phyloP scores from a whole-genome alignment of 176 grass and related monocot genomes.

The Oryza meridionalis region DNA sequence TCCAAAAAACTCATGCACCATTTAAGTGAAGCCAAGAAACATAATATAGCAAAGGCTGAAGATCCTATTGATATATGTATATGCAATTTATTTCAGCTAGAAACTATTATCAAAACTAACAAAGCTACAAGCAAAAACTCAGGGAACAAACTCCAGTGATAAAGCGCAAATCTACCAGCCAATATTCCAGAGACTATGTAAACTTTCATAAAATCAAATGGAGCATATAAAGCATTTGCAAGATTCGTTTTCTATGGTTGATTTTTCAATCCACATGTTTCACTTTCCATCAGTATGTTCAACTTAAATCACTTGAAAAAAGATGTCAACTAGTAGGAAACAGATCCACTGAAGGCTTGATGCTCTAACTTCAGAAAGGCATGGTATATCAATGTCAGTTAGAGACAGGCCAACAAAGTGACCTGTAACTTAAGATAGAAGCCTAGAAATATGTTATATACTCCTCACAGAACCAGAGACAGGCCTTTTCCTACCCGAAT shows the following conservation, averaged over 20 bases:
- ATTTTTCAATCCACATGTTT: not conserved
- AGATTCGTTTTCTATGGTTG: not conserved
- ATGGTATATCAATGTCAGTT: not conserved
- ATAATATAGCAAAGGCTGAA: not conserved
- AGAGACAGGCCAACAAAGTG: not conserved
- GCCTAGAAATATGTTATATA: no score
- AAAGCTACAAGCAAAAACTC: not conserved
- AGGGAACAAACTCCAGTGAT: not conserved
- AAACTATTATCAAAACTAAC: not conserved
- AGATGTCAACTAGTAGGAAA: not conserved
- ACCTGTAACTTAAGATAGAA: no score
- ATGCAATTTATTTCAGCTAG: not conserved
- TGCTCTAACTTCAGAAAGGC: conserved; percentile 1
- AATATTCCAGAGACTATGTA: no score
- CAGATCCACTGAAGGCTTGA: conserved; percentile 13
- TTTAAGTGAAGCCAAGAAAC: conserved; percentile 13
- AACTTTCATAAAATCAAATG: not conserved
- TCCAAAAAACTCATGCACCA: not conserved
- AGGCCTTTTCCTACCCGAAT: not conserved
- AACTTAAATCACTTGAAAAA: not conserved
- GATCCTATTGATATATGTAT: not conserved
- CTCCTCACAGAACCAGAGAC: no score
- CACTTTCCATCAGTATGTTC: not conserved
- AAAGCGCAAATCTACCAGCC: not conserved
- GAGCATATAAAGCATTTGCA: not conserved